Conservation (phyloP, 1,139 yeast genomes). For the Debaryomyces fabryi region DNA sequence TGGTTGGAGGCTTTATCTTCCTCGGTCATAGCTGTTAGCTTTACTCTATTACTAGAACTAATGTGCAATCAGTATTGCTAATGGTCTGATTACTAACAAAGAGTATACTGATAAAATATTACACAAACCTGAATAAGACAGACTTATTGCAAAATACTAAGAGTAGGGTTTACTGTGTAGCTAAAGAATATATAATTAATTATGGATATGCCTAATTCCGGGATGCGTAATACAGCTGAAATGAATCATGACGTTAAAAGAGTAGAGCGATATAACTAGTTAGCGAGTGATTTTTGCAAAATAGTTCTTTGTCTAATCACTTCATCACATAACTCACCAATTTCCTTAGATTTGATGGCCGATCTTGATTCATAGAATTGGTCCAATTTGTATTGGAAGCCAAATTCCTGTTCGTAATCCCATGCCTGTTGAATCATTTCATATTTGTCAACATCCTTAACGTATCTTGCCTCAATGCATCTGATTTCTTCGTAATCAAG, state of each 20-base stretch:
- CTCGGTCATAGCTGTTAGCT: neutral
- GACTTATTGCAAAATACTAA: neutral
- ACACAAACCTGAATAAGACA: conserved; percentile 2
- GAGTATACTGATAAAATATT: neutral
- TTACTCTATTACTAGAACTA: neutral
- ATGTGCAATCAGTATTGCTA: neutral
- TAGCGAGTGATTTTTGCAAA: conserved; percentile 33
- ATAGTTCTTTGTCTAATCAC: conserved; percentile 58
- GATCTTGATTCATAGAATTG: conserved; percentile 70
- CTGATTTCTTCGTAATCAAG: conserved; percentile 86
- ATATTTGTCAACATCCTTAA: conserved; percentile 91
- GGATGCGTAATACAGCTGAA: neutral
- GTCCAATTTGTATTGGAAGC: conserved; percentile 57
- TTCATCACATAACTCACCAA: conserved; percentile 70
- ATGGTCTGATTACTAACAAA: neutral
- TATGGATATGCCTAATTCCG: neutral
- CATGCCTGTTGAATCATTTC: conserved; percentile 90
- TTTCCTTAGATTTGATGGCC: conserved; percentile 72
- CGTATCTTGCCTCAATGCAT: conserved; percentile 81
- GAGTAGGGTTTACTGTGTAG: neutral
- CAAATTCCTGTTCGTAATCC: conserved; percentile 77
- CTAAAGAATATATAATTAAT: neutral
- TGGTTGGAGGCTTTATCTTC: neutral
- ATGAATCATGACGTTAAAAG: neutral
- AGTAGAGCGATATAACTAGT: neutral